Percentiles rank a stretch among this genome's conserved stretches.
These are phyloP conservation scores for Udeniomyces megalosporus DNA, from an alignment of 768 basidiomycete species.

Conservation along the genomic window DNA sequence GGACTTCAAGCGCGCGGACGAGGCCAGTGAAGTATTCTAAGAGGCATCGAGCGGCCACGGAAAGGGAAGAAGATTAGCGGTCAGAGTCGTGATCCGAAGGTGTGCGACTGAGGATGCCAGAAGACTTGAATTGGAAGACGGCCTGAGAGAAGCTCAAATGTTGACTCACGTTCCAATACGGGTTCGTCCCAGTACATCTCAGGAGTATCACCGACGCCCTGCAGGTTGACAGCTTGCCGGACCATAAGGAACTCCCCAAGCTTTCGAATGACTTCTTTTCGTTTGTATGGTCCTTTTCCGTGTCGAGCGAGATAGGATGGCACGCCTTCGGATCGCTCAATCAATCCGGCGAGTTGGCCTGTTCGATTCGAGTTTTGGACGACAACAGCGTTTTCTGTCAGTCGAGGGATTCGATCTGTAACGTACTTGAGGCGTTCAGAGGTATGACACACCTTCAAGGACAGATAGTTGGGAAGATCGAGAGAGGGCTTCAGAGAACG, in stretches of 20 bases:
- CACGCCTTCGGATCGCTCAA: neutral
- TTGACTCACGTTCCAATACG: conserved; percentile 6
- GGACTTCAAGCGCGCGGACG: neutral
- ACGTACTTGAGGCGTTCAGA: no score
- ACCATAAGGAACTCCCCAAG: conserved; percentile 11
- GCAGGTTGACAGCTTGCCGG: conserved; percentile 6
- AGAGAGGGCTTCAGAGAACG: conserved; percentile 10
- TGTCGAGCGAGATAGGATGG: conserved; percentile 2
- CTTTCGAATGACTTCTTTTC: conserved; percentile 9
- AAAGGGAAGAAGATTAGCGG: neutral
- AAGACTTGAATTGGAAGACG: no score
- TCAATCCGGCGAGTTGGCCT: neutral
- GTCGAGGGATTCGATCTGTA: no score
- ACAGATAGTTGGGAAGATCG: conserved; percentile 11
- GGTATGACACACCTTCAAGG: neutral
- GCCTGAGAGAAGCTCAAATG: no score
- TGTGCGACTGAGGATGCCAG: no score
- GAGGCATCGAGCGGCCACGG: no score
- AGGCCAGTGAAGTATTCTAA: conserved; percentile 7
- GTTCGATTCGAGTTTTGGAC: no score
- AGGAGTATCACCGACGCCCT: conserved; percentile 9
- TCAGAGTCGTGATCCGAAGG: neutral
- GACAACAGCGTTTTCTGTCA: neutral
- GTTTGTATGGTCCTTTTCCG: conserved; percentile 8
- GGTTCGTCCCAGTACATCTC: conserved; percentile 13